Base-by-base conservation (phyloP, 306 rosid species). In the Inga leiocalycina region DNA sequence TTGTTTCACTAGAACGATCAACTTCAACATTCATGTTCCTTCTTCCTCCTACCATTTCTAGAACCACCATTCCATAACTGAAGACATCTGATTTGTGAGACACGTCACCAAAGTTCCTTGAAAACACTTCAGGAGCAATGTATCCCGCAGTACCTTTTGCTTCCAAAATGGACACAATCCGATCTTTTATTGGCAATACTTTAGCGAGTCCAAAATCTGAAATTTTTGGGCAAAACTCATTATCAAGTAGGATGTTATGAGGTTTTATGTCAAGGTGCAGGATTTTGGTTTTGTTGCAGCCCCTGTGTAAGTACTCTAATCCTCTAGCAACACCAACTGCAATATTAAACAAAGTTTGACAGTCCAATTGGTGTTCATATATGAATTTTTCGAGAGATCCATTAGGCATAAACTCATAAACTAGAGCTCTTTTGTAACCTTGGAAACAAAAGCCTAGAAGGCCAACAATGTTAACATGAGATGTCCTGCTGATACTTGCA, bases 241-340 rank as follows among this genome's bases (percentile, higher is more conserved):
- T 27, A 41, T 61, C 57, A 0, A 61, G 32, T 13, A 77, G 57
- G 0, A 86, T 79, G 34, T 84, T 84, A n/a, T 84, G 87, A 19
- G 84, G 87, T 34, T 85, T 85, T 10, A 85, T 81, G 10, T 87
- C 90, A 1, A 87, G 75, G 79, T 87, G 90, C 15, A 87, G 74
- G 54, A 87, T 87, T 74, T 75, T 9, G 52, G 88, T 81, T 20
- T 43, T 81, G 32, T 83, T 30, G 12, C 70, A 87, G 2, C 90
- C 88, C 0, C 49, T 79, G 1, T 87, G 90, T 37, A 84, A 69
- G 4, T 84, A 87, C 77, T 84, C 86, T n/a, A 87, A 54, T 1
- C 90, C 90, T 20, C 65, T 51, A 32, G 90, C 90, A 72, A 68
- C 35, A 43, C 88, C 90, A 1, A 87, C n/a, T 5, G 81, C 11